Base-by-base conservation (phyloP, 345 rosid species). In the Anastatica hierochuntica region DNA sequence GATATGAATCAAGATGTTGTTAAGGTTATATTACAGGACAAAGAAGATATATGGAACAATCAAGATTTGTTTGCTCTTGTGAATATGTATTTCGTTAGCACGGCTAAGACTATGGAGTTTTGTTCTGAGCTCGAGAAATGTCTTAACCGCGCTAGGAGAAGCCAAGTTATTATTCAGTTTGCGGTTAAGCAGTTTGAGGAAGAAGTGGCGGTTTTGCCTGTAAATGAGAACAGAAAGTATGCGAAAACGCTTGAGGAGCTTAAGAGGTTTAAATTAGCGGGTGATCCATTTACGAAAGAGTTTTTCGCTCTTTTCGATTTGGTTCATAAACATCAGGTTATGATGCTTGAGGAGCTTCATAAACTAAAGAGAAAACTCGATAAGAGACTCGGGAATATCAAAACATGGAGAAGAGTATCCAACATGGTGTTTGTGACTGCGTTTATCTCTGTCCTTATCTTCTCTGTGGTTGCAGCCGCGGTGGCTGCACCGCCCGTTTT, bases 381-480 rank as follows among this genome's bases (percentile, higher is more conserved):
- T 49, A 81, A 78, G 83, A 90, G 72, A 60, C 49, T 84, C 37
- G 69, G 63, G 58, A 65, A 76, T 3, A 24, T 77, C 72, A 81
- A 82, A 72, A 56, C 79, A 50, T 87, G 96, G 98, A 74, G 70
- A 77, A 87, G 67, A 59, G 74, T 90, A 30, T 72, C 98, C 0
- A 84, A 87, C 46, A 80, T 84, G 40, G 62, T 90, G 54, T 87
- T 90, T 44, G 84, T 76, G 4, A 58, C 96, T 4, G 76, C 78
- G 2, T 79, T 87, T 29, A 76, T 90, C 13, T 75, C 96, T 16
- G 86, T 82, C 4, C 57, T 87, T 71, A 78, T 87, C 40, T 72
- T 87, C 71, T 82, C 98, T 0, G 95, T 90, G 14, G 92, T 84
- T 56, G 96, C 98, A 49, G 96, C 90, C 41, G 85, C 96, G 5